phyloP scores from a whole-genome alignment of 2,329 filamentous ascomycete genomes.

The Hypoxylon sp. region DNA sequence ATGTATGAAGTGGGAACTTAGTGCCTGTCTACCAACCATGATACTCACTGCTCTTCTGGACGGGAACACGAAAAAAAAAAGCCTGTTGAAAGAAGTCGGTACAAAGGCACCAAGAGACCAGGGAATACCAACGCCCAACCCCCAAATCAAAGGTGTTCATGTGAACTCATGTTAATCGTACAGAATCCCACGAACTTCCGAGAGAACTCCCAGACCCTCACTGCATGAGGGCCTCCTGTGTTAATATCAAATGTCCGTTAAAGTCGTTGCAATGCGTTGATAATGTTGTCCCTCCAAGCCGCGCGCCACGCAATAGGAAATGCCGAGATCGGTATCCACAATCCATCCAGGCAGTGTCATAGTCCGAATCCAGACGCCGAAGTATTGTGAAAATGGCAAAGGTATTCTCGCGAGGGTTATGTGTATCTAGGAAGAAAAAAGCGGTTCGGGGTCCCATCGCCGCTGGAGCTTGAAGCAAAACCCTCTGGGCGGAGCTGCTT shows the following conservation, averaged over 20 bases:
- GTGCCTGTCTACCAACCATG: slow-evolving; percentile 32
- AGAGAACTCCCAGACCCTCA: slow-evolving; percentile 34
- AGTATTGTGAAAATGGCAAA: slow-evolving; percentile 53
- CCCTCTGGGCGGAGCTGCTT: slow-evolving; percentile 43
- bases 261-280: slow-evolving; percentile 45
- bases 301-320: slow-evolving; percentile 46
- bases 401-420: slow-evolving; percentile 53
- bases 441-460: slow-evolving; percentile 12
- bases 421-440: slow-evolving; percentile 51
- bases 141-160: slow-evolving; percentile 33
- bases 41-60: slow-evolving; percentile 23
- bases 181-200: slow-evolving; percentile 33
- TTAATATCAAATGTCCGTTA: slow-evolving; percentile 46
- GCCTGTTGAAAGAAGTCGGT: slow-evolving; percentile 12
- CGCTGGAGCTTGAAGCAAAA: slow-evolving; percentile 18
- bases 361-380: slow-evolving; percentile 54
- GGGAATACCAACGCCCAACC: slow-evolving; percentile 43
- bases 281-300: slow-evolving; percentile 41
- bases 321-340: slow-evolving; percentile 47
- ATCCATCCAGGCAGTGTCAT: slow-evolving; percentile 51
- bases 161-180: slow-evolving; percentile 46
- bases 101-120: slow-evolving; percentile 25
- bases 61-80: slow-evolving; percentile 10
- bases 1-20: slow-evolving; percentile 32
- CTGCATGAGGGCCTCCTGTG: slow-evolving; percentile 12